Base-by-base conservation (phyloP, 1,139 yeast genomes). In the Oligophagozyma castellii region DNA sequence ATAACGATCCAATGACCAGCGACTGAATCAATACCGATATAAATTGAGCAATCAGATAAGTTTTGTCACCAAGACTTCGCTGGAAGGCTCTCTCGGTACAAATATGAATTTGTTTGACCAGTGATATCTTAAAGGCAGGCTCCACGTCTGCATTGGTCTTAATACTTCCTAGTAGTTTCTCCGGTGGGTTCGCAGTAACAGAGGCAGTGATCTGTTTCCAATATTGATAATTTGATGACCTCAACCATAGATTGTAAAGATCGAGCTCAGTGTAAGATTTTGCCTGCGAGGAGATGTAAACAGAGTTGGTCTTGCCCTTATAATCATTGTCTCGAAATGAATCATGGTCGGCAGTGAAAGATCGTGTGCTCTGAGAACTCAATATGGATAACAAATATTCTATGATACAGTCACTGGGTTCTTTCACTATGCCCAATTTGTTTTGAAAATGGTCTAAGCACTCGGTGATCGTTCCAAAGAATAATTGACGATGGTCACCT, bases 171-270 rank as follows among this genome's bases (percentile, higher is more conserved):
- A 7, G 8, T 7, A 18, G 20, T 7, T 7, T 18, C 7, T 7
- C 20, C n/a, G n/a, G n/a, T 5, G 71, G 62, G 15, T 43, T 28
- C 34, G 43, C 65, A 4, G 18, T 12, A 8, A 23, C 21, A 12
- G 19, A 24, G 34, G 58, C 60, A 40, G 69, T 66, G 23, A 66
- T 69, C 16, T 55, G 57, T 16, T 22, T 65, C 58, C 36, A 33
- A 46, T 46, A 45, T 10, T 48, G 39, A 43, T 64, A 70, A 29
- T 69, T 65, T 2, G 61, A 55, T 3, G 84, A 73, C n/a, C 56
- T 53, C 33, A 58, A 59, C 92, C 92, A 79, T 42, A 61, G 60
- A 4, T 55, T 54, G 35, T 71, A 73, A 46, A 79, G 74, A 44
- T 78, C 89, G 28, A 57, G 59, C 6, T 83, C 67, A 8, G 23